A percentile compares a stretch with the other conserved stretches of the same genome.
phyloP scores from a whole-genome alignment of 2,329 filamentous ascomycete genomes.

The Pyricularia pennisetigena region DNA sequence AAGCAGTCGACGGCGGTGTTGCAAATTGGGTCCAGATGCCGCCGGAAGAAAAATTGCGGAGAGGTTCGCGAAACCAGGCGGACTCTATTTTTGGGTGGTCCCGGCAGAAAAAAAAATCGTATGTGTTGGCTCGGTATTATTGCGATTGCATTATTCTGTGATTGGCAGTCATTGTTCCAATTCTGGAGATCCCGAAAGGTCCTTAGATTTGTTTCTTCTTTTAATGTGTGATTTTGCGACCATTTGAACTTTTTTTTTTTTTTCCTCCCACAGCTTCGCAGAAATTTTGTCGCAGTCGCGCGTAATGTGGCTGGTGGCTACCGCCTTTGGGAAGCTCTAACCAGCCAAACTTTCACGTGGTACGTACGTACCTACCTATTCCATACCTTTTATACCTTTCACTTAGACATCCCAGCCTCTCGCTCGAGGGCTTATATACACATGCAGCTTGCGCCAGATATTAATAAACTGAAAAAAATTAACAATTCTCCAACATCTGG shows the following conservation, averaged over 20 bases:
- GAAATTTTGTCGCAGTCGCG: neutral
- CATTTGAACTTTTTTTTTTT: neutral
- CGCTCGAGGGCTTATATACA: neutral
- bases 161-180: neutral
- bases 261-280: neutral
- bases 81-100: neutral
- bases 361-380: neutral
- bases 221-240: neutral
- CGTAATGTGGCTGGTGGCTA: neutral
- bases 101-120: neutral
- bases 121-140: neutral
- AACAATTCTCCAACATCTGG: neutral
- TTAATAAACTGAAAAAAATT: neutral
- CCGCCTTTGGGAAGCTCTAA: neutral
- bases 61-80: slow-evolving; percentile 4
- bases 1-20: neutral
- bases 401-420: neutral
- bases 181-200: neutral
- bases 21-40: neutral
- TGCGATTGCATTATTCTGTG: neutral
- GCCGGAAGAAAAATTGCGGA: slow-evolving; percentile 16
- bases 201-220: neutral
- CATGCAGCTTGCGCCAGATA: neutral
- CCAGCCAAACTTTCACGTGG: neutral
- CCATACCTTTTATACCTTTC: neutral